phyloP scores from a whole-genome alignment of 2,329 filamentous ascomycete species.

The Verticillium tricorpus region DNA sequence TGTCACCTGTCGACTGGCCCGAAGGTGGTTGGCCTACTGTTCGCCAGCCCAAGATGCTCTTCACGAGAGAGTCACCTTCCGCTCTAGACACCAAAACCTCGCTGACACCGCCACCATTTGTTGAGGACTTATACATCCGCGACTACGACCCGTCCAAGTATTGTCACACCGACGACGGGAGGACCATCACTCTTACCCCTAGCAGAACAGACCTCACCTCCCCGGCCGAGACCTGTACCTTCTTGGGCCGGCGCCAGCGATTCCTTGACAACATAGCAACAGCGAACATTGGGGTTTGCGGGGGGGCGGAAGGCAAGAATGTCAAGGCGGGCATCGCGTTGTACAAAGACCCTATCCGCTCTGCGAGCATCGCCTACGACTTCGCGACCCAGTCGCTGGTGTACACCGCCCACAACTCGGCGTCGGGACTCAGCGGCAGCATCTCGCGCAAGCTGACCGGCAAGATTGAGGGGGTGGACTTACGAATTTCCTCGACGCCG shows the following conservation, averaged over 20 bases:
- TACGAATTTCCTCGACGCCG: neutral
- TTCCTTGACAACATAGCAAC: neutral
- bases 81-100: neutral
- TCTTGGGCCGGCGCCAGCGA: neutral
- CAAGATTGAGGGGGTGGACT: neutral
- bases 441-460: neutral
- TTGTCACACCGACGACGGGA: neutral
- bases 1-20: conserved; percentile 31
- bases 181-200: neutral
- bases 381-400: neutral
- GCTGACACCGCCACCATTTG: neutral
- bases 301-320: neutral
- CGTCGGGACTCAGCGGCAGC: neutral
- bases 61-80: neutral
- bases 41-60: neutral
- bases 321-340: conserved; percentile 5
- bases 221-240: neutral
- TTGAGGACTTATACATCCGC: neutral
- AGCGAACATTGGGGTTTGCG: neutral
- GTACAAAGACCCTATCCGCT: conserved; percentile 7
- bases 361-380: neutral
- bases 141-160: neutral
- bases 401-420: neutral
- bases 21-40: conserved; percentile 8
- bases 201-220: neutral